Base-by-base conservation (phyloP, 768 basidiomycete genomes). In the Trametes cubensis region DNA sequence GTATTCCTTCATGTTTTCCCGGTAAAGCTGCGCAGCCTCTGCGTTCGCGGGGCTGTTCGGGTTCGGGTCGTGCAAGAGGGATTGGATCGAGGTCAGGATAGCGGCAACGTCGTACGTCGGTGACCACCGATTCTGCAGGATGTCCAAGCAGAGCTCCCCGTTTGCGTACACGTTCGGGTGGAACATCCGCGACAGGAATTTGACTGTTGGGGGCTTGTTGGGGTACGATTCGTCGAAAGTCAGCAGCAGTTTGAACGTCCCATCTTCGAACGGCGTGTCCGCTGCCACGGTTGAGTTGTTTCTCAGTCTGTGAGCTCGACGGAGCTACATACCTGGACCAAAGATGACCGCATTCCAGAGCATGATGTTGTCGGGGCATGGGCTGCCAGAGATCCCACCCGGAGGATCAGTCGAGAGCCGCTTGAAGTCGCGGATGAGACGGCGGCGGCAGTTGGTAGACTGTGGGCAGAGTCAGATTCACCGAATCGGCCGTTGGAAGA, bases 341-440 rank as follows among this genome's bases (percentile, higher is more conserved):
- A 99, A 98, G 65, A 99, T 99, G 60, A 99, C 97, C 1, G 97
- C 97, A 70, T 99, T 99, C 97, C 97, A 99, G 17, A 98, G 83
- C 94, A 98, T 97, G 75, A 99, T 97, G 74, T 98, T 98, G 73
- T 98, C 97, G 2, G 94, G 89, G 72, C 94, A 95, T 72, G 97
- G 96, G 70, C 94, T 95, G 15, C 96, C 97, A 4, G 94, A 95
- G 67, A 99, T 94, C 6, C 97, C 97, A 55, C 91, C 89, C 0
- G 97, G 97, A 4, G 96, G 95, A 72, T 98, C 97, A 23, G 88
- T 88, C 48, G 94, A 93, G 46, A 99, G 84, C 25, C 94, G 84
- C 78, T 97, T 98, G 79, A 99, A 98, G 78, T 99, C 97, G 60
- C 97, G 90, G 65, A 99, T 96, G 65, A 99, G 90, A 58, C 96